Evolutionary conservation across 805 yeast genomes (phyloP), one percentile per base, ranked within the genome.

Genomic region (Metschnikowia gelsemii): DNA sequence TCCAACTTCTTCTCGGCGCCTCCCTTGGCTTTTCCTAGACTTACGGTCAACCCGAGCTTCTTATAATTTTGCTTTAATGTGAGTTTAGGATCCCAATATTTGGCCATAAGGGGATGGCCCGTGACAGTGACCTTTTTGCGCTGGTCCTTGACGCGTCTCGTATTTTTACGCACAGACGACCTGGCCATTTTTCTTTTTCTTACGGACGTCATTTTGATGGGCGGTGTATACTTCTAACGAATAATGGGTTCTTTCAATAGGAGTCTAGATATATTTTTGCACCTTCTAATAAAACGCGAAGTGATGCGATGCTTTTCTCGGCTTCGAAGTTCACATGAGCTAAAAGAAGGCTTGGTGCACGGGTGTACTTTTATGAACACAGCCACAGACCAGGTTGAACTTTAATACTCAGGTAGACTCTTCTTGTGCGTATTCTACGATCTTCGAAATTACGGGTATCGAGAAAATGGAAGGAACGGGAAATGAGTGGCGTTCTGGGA

Each of bases 1-100:
- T 54, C 59, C n/a, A 79, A 62, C 29, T 73, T 69, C 42, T 75
- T 76, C 56, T 87, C 95, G n/a, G 63, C 66, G 35, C 97, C 97
- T 45, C 97, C 98, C 1, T 95, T 35, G 17, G 31, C 28, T 19
- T 32, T 31, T 24, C 35, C 43, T 26, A 90, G 63, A 51, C 80
- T 79, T 8, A 85, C 73, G 26, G 79, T 70, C 39, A 93, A 70
- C 3, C 99, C 99, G 21, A 93, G 66, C 49, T 72, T 79, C 54
- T 82, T 82, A 66, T 93, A 91, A 62, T 93, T 93, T 60, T 93
- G 98, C 38, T 80, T 74, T 46, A 90, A 67, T 0, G 98, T 90
- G 42, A 83, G 71, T 9, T 77, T 75, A 45, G 80, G 76, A 64
- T 93, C 96, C 99, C 99, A 93, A 62, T 89, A 77, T 24, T 80